These are phyloP conservation scores for Diaporthe velutina DNA, from an alignment of 2,329 filamentous ascomycete genomes.

Conservation along the genomic window DNA sequence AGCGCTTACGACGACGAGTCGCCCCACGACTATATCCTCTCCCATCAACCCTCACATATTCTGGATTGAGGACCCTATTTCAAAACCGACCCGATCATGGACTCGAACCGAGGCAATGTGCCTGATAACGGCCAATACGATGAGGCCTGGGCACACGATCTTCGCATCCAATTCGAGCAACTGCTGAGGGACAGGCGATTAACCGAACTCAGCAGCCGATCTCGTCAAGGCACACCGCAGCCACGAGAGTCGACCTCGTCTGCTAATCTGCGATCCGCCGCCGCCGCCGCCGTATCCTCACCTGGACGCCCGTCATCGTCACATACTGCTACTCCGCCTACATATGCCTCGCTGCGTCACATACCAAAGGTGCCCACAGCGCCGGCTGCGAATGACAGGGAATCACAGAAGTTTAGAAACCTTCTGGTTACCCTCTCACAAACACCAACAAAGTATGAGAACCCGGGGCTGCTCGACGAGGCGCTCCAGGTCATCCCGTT, in stretches of 20 bases:
- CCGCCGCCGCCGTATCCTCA: conserved; percentile 49
- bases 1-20: conserved; percentile 37
- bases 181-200: conserved; percentile 88
- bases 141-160: conserved; percentile 81
- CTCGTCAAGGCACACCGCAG: conserved; percentile 70
- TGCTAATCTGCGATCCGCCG: conserved; percentile 58
- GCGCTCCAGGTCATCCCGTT: conserved; percentile 88
- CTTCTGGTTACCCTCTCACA: conserved; percentile 87
- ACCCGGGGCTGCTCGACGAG: conserved; percentile 93
- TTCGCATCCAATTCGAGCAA: conserved; percentile 88
- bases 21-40: conserved; percentile 27
- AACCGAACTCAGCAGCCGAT: conserved; percentile 80
- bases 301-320: conserved; percentile 62
- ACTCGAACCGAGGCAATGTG: conserved; percentile 43
- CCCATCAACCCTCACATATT: background rate
- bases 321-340: conserved; percentile 58
- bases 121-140: conserved; percentile 62
- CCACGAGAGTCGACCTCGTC: conserved; percentile 64
- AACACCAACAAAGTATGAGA: conserved; percentile 95
- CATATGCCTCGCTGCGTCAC: conserved; percentile 63
- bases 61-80: conserved; percentile 2
- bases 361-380: conserved; percentile 76
- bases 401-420: conserved; percentile 82
- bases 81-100: conserved; percentile 47
- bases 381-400: conserved; percentile 73